phyloP scores from a whole-genome alignment of 257 asterid genomes.

The Ballota nigra region DNA sequence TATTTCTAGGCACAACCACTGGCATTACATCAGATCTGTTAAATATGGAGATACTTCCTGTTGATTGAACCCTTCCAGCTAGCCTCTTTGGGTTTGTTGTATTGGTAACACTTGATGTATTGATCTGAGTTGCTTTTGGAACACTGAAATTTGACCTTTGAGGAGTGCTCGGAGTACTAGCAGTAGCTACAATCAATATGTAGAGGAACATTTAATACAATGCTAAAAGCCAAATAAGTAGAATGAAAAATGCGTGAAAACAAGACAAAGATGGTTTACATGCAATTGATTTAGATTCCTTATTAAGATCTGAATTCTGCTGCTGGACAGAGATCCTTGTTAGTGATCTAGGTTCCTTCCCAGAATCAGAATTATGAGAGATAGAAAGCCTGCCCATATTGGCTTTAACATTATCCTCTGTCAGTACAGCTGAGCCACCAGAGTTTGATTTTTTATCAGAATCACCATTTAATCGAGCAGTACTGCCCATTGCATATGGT shows the following conservation, averaged over 20 bases:
- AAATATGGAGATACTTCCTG: constrained; percentile 43
- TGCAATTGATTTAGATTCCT: constrained; percentile 67
- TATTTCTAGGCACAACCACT: constrained; percentile 81
- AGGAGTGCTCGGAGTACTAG: constrained; percentile 68
- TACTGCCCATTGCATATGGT: constrained; percentile 72
- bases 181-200: constrained; percentile 55
- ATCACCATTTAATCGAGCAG: constrained; percentile 55
- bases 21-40: constrained; percentile 71
- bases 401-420: constrained; percentile 57
- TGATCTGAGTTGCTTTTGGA: constrained; percentile 52
- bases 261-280: constrained; percentile 45
- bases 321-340: constrained; percentile 65
- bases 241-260: constrained; percentile 5
- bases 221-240: not conserved
- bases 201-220: constrained; percentile 21
- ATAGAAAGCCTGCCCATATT: constrained; percentile 74
- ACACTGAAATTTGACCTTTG: constrained; percentile 57
- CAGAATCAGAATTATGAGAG: constrained; percentile 69
- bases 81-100: constrained; percentile 60
- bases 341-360: constrained; percentile 67
- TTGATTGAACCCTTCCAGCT: constrained; percentile 57
- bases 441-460: constrained; percentile 60
- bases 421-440: constrained; percentile 51
- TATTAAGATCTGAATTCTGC: constrained; percentile 63
- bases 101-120: constrained; percentile 42